Evolutionary conservation across 2,329 filamentous ascomycete genomes (phyloP).

Genomic region (Endothia cerciana): DNA sequence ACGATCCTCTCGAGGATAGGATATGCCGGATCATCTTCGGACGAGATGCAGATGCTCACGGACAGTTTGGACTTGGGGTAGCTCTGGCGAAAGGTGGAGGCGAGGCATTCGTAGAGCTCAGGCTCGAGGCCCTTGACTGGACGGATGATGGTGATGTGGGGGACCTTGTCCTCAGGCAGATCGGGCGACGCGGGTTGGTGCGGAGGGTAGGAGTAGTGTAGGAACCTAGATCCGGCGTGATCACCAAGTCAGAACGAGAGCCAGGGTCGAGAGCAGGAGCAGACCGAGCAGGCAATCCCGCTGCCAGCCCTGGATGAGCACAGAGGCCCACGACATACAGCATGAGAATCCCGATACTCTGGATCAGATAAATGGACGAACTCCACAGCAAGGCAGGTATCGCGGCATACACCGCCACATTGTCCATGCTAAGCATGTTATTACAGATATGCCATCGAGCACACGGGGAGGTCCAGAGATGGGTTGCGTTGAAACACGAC

Average conservation of each 20-base stretch:
- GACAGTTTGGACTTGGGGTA: constrained; percentile 79
- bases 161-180: constrained; percentile 60
- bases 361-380: constrained; percentile 54
- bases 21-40: constrained; percentile 74
- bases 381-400: constrained; percentile 49
- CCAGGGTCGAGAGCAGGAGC: background rate
- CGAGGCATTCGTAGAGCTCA: constrained; percentile 88
- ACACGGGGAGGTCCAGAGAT: background rate
- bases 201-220: constrained; percentile 55
- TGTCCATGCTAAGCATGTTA: constrained; percentile 34
- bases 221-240: constrained; percentile 46
- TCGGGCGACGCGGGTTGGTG: constrained; percentile 54
- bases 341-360: constrained; percentile 59
- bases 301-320: too few species aligned
- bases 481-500: background rate
- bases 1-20: constrained; percentile 73
- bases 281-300: rapidly evolving
- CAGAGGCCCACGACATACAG: constrained; percentile 46
- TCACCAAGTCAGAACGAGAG: background rate
- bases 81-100: constrained; percentile 79
- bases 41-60: constrained; percentile 81
- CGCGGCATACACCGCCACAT: constrained; percentile 45
- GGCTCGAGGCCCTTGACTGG: constrained; percentile 93
- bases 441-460: background rate
- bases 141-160: constrained; percentile 87